Evolutionary conservation across 805 yeast genomes (phyloP), one percentile per base, ranked within the genome.

Genomic region (Candida maris): DNA sequence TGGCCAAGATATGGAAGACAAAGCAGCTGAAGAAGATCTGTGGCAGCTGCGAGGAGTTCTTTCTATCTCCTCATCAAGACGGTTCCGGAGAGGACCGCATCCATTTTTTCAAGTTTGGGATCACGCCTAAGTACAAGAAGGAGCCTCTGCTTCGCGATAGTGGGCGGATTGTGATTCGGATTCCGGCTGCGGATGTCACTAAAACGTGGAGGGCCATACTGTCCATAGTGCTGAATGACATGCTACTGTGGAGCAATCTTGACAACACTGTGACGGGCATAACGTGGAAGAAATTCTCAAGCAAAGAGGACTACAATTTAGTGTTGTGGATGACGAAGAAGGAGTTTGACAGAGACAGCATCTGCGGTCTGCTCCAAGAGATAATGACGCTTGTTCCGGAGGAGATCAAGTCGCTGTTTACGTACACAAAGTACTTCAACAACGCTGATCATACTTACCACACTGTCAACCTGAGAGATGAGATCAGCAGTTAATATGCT

Each of bases 1-100:
- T 47, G 17, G 45, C 38, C n/a, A 48, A 48, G 26, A 33, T 48
- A 10, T 48, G 52, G 52, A 45, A 45, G 18, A 31, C 38, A n/a
- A 43, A 38, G 19, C 52, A 48, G 20, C 26, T 48, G 29, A 32
- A 41, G 21, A 37, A 36, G 21, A 25, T 41, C 7, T 13, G 37
- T 7, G 22, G 27, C 12, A 30, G 35, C 9, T 44, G 45, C 30
- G 43, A 38, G 18, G 35, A 36, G 17, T 20, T 44, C 19, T 34
- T 44, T 20, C 13, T 38, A 3, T 17, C 24, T 8, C 10, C 34
- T 7, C 18, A 22, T 3, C 29, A 28, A 4, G 5, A 25, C 4
- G 42, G 31, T 4, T 13, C 17, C 5, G n/a, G 30, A 6, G 42
- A 36, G 12, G 44, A 38, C 10, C 31, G 46, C 9, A 28, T 48